phyloP scores from a whole-genome alignment of 2,329 filamentous ascomycete genomes.

The Thielaviopsis musarum region DNA sequence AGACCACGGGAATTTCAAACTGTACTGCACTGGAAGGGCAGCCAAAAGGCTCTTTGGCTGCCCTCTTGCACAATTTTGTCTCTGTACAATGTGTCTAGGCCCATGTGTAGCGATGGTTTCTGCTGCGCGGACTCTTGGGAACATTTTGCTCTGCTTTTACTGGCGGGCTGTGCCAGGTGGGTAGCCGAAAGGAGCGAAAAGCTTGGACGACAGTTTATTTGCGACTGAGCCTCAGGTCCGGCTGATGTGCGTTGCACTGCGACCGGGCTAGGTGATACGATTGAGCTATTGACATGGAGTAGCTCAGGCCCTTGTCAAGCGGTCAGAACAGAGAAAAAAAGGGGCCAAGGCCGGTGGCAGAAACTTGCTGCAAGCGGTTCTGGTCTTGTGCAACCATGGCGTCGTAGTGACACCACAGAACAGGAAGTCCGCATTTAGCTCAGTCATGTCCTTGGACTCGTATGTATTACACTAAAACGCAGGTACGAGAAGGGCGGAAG shows the following conservation, averaged over 20 bases:
- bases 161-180: too few relatives aligned
- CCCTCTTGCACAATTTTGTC: not conserved
- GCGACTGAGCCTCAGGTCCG: not conserved
- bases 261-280: not conserved
- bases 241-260: not conserved
- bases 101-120: not conserved
- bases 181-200: not conserved
- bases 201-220: not conserved
- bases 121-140: not conserved
- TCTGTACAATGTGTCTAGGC: not conserved
- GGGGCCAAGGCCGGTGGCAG: not conserved
- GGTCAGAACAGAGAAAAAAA: not conserved
- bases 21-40: not conserved
- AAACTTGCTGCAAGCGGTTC: not conserved
- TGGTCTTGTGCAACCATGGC: not conserved
- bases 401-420: not conserved
- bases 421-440: not conserved
- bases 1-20: too few relatives aligned
- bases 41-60: not conserved
- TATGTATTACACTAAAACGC: not conserved
- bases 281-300: not conserved
- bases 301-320: not conserved
- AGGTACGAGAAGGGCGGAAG: not conserved
- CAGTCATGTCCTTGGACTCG: not conserved
- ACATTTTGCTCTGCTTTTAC: not conserved